Percentiles rank a stretch among this genome's conserved stretches.
Conservation (phyloP, 2,329 filamentous ascomycete genomes). For the Penicillium paneum region DNA sequence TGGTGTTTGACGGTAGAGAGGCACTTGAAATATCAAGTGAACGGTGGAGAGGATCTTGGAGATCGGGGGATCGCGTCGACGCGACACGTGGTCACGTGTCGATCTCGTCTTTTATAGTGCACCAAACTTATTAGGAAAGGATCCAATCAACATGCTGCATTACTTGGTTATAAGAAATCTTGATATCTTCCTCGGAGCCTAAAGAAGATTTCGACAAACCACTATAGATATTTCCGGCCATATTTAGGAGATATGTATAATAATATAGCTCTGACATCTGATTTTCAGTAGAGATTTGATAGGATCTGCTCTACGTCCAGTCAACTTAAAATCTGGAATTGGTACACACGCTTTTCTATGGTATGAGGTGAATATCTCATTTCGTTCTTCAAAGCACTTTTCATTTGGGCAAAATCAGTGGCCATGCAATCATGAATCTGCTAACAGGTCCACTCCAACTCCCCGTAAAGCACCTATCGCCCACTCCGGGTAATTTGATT, state of each 20-base stretch:
- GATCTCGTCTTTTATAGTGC: background rate
- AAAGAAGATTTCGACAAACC: background rate
- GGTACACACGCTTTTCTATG: background rate
- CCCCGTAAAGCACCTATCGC: slow-evolving; percentile 72
- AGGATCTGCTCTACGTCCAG: background rate
- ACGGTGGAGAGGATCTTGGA: background rate
- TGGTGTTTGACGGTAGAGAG: background rate
- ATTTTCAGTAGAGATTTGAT: background rate
- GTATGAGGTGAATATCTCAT: background rate
- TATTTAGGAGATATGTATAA: background rate
- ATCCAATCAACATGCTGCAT: background rate
- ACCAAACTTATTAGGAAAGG: background rate
- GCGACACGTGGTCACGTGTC: slow-evolving; percentile 29
- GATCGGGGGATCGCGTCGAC: slow-evolving; percentile 18
- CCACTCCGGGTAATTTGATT: slow-evolving; percentile 72
- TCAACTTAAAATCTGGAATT: background rate
- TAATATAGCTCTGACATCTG: background rate
- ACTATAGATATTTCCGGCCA: background rate
- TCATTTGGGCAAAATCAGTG: background rate
- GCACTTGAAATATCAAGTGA: background rate
- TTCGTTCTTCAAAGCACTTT: background rate
- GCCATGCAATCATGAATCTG: slow-evolving; percentile 16
- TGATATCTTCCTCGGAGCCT: background rate
- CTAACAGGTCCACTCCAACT: slow-evolving; percentile 75
- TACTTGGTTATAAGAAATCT: background rate